phyloP scores from a whole-genome alignment of 345 rosid species.

The Citrus sinensis region DVS_A1.0 CM039163.1:3246001-3246500 shows the following conservation, averaged over 20 bases:
- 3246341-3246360: background rate
- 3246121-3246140: conserved; percentile 74
- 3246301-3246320: background rate
- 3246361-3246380: background rate
- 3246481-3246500: background rate
- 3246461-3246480: background rate
- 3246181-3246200: conserved; percentile 72
- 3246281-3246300: background rate
- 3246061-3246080: background rate
- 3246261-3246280: background rate
- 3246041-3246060: background rate
- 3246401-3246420: background rate
- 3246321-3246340: conserved; percentile 22
- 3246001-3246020: too few species aligned
- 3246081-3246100: conserved; percentile 13
- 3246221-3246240: conserved; percentile 65
- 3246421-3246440: background rate
- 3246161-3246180: conserved; percentile 75
- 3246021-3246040: too few species aligned
- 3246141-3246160: conserved; percentile 52
- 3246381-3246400: background rate
- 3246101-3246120: conserved; percentile 95
- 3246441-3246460: background rate
- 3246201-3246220: conserved; percentile 64
- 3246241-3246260: conserved; percentile 20